Evolutionary conservation across 768 basidiomycete genomes (phyloP).

Genomic region (Rhodotorula toruloides): DNA sequence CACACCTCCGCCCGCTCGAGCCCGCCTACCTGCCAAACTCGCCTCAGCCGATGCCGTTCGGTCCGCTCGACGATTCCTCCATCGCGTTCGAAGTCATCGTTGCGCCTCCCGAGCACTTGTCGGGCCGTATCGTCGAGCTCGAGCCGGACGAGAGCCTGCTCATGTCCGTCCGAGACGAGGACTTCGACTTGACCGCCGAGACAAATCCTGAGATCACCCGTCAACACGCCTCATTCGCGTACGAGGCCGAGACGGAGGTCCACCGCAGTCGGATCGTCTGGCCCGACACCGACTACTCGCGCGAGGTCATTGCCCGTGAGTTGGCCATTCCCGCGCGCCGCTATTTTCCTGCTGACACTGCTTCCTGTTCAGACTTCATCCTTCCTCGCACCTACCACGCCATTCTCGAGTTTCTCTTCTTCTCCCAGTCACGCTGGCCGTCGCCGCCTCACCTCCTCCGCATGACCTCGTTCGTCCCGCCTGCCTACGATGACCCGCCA

Average conservation of each 20-base stretch:
- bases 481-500: constrained; percentile 16
- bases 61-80: background rate
- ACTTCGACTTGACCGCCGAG: constrained; percentile 18
- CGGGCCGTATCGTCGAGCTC: background rate
- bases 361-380: constrained; percentile 13
- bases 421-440: constrained; percentile 28
- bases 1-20: constrained; percentile 2
- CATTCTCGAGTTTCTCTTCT: constrained; percentile 33
- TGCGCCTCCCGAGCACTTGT: too few relatives aligned
- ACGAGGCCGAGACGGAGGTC: constrained; percentile 31
- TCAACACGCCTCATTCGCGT: background rate
- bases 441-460: constrained; percentile 4
- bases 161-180: too few relatives aligned
- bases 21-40: background rate
- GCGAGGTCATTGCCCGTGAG: constrained; percentile 22
- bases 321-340: too few relatives aligned
- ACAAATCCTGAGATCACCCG: constrained; percentile 9
- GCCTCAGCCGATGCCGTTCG: constrained; percentile 2
- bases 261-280: constrained; percentile 4
- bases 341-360: background rate
- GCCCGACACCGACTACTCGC: constrained; percentile 33
- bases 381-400: constrained; percentile 16
- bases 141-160: background rate
- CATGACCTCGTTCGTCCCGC: constrained; percentile 11
- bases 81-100: constrained; percentile 4